phyloP scores from a whole-genome alignment of 345 rosid genomes.

The Populus nigra region DNA sequence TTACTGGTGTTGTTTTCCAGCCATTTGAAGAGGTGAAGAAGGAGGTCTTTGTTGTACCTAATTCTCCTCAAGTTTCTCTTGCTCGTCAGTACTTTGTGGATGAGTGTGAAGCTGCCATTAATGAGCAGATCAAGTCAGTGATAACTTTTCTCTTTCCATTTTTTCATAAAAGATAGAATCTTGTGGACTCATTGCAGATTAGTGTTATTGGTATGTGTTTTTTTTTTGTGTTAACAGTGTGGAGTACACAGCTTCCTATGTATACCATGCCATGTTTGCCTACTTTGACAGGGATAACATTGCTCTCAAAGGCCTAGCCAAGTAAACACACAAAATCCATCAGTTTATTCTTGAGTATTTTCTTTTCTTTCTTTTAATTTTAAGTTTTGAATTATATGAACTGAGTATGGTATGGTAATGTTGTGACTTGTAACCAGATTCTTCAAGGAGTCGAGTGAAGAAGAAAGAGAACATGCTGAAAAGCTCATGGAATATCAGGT shows the following conservation, averaged over 20 bases:
- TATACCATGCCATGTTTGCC: conserved; percentile 77
- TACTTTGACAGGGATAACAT: conserved; percentile 84
- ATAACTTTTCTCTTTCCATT: neutral
- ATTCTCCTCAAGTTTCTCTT: conserved; percentile 47
- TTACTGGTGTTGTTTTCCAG: conserved; percentile 63
- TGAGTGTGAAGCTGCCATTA: conserved; percentile 56
- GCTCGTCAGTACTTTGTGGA: conserved; percentile 62
- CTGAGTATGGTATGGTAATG: neutral
- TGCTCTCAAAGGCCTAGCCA: conserved; percentile 74
- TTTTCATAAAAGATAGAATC: neutral
- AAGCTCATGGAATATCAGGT: conserved; percentile 85
- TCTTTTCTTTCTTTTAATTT: neutral
- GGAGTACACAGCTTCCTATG: conserved; percentile 77
- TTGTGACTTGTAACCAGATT: conserved; percentile 41
- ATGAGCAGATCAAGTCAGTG: conserved; percentile 87
- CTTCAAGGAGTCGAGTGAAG: conserved; percentile 86
- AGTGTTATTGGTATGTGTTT: neutral
- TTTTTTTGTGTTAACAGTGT: conserved; percentile 44
- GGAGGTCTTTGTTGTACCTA: conserved; percentile 49
- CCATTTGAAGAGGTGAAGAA: conserved; percentile 82
- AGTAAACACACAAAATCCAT: conserved; percentile 39
- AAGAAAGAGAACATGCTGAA: conserved; percentile 84
- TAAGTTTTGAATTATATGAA: neutral
- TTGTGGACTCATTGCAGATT: neutral
- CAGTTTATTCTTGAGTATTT: neutral